These are phyloP conservation scores for Komagataella phaffii DNA, from an alignment of 805 yeast species.

Conservation along the genomic window DNA sequence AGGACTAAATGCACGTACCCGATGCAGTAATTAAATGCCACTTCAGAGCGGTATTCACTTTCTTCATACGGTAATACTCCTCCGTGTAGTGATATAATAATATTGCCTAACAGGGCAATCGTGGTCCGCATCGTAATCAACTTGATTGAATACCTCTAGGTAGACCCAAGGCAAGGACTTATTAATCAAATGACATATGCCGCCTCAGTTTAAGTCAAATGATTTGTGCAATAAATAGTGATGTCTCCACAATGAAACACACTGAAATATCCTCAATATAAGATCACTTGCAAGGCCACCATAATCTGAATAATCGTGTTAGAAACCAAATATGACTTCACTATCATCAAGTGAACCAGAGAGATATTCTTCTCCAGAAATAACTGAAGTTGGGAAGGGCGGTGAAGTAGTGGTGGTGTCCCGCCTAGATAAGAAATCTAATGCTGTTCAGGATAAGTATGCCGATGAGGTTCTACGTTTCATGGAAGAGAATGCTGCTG, in stretches of 20 bases:
- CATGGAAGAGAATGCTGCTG: not conserved
- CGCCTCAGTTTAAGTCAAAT: not conserved
- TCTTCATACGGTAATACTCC: not conserved
- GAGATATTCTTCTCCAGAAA: not conserved
- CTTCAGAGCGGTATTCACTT: not conserved
- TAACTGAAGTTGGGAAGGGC: not conserved
- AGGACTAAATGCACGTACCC: not conserved
- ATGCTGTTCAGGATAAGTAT: not conserved
- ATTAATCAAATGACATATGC: not conserved
- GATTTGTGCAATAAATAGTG: not conserved
- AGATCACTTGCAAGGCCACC: not conserved
- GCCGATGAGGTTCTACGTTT: constrained; percentile 3
- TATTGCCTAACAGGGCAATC: not conserved
- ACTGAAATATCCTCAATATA: not conserved
- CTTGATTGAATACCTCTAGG: not conserved
- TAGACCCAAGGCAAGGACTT: not conserved
- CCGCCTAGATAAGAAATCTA: not conserved
- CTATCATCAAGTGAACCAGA: not conserved
- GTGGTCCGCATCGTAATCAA: not conserved
- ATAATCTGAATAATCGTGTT: not conserved
- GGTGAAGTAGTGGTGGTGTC: not conserved
- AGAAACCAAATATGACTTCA: not conserved
- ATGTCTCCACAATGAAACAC: not conserved
- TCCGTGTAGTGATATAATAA: not conserved
- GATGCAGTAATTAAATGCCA: not conserved